phyloP scores from a whole-genome alignment of 148 eudicot species.

The Spergularia marina region DNA sequence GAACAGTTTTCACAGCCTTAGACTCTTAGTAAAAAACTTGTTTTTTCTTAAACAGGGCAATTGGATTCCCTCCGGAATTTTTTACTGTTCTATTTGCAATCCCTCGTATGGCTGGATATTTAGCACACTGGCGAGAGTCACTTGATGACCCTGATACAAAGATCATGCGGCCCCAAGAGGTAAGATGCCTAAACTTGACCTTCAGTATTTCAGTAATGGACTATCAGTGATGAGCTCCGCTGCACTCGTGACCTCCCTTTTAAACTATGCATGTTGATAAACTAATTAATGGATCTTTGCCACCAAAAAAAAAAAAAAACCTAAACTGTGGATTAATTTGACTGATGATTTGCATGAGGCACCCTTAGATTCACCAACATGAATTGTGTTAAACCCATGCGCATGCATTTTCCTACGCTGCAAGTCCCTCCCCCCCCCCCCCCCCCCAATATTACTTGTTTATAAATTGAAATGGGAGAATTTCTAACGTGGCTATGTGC shows the following conservation, averaged over 20 bases:
- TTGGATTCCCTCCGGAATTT: constrained; percentile 96
- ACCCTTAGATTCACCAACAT: background rate
- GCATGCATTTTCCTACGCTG: too few species aligned
- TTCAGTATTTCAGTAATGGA: background rate
- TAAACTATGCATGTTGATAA: too few species aligned
- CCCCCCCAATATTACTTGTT: background rate
- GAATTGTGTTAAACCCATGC: background rate
- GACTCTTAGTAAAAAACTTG: background rate
- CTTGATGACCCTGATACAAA: constrained; percentile 99
- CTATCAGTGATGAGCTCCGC: background rate
- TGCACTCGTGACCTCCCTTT: too few species aligned
- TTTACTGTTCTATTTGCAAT: constrained; percentile 91
- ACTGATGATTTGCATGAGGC: too few species aligned
- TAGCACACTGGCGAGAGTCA: constrained; percentile 97
- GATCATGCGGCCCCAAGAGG: constrained; percentile 99
- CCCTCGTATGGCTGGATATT: constrained; percentile 99
- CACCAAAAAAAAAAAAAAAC: too few species aligned
- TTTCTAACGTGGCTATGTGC: constrained; percentile 5
- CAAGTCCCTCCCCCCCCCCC: background rate
- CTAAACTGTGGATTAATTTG: too few species aligned
- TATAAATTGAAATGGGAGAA: background rate
- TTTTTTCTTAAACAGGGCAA: constrained; percentile 59
- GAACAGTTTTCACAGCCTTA: background rate
- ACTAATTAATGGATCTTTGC: too few species aligned
- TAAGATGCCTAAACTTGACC: constrained; percentile 21